Base-by-base conservation (phyloP, 345 rosid genomes). In the Garcia nutans region DNA sequence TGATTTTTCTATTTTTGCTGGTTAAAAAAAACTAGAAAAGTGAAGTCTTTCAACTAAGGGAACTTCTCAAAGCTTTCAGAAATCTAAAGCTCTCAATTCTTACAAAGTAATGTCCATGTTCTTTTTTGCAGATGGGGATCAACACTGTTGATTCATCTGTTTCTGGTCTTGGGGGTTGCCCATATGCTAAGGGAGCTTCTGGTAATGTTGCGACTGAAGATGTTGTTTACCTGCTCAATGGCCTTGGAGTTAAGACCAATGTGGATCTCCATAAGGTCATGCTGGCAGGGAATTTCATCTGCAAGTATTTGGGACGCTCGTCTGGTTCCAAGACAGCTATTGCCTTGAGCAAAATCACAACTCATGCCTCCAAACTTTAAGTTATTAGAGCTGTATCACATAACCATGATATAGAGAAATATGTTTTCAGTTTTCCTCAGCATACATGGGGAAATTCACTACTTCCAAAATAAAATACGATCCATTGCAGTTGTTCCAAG, bases 161-260 rank as follows among this genome's bases (percentile, higher is more conserved):
- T 2, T 84, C 96, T 1, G 93, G 96, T 15, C 81, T 91, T 37
- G 96, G 96, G 13, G 96, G 96, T 45, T 91, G 96, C 72, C 96
- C 96, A 19, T 91, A 91, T 76, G 96, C 96, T 11, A 88, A 88
- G 83, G 92, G 93, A 42, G 96, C 96, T 26, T 83, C 96, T 0
- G 96, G 96, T 61, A 91, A 91, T 79, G 96, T 89, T 20, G 89
- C 96, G 2, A 86, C 91, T 1, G 96, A 91, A 81, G 96, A 91
- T 73, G 92, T 91, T 26, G 88, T 91, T 10, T 89, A 89, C 82
- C 84, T 89, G 96, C 92, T 91, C 1, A 75, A 88, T 15, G 96
- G 96, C 57, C 88, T 89, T 5, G 96, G 96, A 8, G 83, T 88
- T 37, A 82, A 84, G 65, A 90, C 90, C 62, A 87, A 89, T 9